phyloP scores from a whole-genome alignment of 345 rosid species.

The Toxicodendron radicans region DNA sequence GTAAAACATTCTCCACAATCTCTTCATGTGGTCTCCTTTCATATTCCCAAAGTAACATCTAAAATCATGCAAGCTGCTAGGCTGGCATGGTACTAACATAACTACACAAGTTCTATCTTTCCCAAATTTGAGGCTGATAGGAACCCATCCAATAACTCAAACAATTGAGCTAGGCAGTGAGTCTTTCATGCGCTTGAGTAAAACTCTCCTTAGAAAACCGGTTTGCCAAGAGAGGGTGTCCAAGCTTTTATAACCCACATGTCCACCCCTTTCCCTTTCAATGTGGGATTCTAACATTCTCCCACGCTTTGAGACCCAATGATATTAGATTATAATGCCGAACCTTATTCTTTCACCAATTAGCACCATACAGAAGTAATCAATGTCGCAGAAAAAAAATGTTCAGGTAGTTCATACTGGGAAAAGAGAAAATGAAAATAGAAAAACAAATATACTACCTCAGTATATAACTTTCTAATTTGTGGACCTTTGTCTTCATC shows the following conservation, averaged over 20 bases:
- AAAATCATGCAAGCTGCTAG: background rate
- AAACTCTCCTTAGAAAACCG: too few species aligned
- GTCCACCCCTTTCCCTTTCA: too few species aligned
- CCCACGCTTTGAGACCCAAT: too few species aligned
- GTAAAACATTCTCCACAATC: background rate
- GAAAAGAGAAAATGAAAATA: conserved; percentile 1
- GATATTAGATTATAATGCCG: background rate
- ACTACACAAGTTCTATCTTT: too few species aligned
- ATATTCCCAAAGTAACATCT: background rate
- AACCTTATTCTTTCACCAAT: background rate
- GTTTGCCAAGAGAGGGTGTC: too few species aligned
- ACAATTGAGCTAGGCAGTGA: too few species aligned
- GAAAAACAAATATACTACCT: conserved; percentile 23
- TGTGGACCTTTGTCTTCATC: conserved; percentile 46
- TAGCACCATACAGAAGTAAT: conserved; percentile 1
- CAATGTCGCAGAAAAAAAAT: background rate
- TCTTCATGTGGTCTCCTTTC: conserved; percentile 3
- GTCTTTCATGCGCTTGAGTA: too few species aligned
- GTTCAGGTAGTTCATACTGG: background rate
- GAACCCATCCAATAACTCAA: too few species aligned
- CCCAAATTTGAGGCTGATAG: too few species aligned
- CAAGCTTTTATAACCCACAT: too few species aligned
- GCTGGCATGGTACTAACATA: too few species aligned
- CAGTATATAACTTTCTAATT: conserved; percentile 39
- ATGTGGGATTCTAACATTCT: too few species aligned